phyloP scores from a whole-genome alignment of 371 early-diverging fungal species.

The Fennellomyces sp. region DNA sequence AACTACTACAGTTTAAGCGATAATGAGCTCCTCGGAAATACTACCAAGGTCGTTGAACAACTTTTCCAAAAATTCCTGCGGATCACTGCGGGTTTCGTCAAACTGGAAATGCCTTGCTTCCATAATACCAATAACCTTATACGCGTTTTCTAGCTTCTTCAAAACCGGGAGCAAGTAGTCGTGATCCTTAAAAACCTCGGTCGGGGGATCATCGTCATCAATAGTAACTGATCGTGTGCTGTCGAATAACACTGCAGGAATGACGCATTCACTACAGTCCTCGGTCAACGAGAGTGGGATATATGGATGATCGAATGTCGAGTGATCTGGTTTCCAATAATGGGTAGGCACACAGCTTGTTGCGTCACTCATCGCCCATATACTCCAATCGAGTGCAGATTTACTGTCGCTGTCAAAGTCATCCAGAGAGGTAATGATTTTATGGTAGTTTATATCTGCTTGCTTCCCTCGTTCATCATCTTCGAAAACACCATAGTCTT shows the following conservation, averaged over 20 bases:
- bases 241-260: background rate
- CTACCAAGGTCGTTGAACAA: too few species aligned
- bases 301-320: background rate
- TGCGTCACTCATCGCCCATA: background rate
- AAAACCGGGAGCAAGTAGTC: background rate
- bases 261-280: background rate
- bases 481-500: background rate
- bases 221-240: too few species aligned
- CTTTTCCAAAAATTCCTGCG: background rate
- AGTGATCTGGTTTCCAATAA: background rate
- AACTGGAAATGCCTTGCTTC: background rate
- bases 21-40: too few species aligned
- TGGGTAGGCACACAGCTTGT: background rate
- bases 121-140: background rate
- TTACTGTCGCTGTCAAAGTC: background rate
- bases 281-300: background rate
- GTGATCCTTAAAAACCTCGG: background rate
- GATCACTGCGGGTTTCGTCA: background rate
- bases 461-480: background rate
- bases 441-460: background rate
- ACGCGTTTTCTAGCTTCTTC: background rate
- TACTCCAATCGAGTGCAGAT: background rate
- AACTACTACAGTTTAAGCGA: too few species aligned
- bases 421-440: too few species aligned
- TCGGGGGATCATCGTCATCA: too few species aligned